Base-by-base conservation (phyloP, 2,329 filamentous ascomycete genomes). In the Pyrenochaeta sp. region DNA sequence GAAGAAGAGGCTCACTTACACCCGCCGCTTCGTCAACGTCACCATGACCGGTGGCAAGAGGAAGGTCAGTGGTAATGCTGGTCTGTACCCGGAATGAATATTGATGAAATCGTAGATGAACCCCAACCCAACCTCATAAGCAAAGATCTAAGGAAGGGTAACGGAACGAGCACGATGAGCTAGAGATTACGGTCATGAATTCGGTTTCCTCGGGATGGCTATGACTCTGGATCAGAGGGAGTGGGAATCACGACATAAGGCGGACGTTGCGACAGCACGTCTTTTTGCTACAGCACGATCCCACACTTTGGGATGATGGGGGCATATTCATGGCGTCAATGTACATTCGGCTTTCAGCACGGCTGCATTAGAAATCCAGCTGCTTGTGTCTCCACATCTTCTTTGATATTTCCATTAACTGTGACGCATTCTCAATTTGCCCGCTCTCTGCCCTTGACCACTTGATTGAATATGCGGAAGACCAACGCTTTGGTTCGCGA, bases 1-100 rank as follows among this genome's bases (percentile, higher is more conserved):
- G 68, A 90, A 94, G 82, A 97, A 97, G 91, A 86, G 93, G 73
- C 86, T 95, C 76, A 86, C 85, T 77, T 96, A 96, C 86, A 96
- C 90, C 69, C 89, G 93, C 77, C 91, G 93, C 72, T 97, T 97
- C 83, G 92, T 97, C 68, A 96, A 97, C 81, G 91, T 97, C 74
- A 94, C 90, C 72, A 84, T 96, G 80, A 95, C 92, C 63, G 92
- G 91, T 78, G 93, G 93, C 81, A 97, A 97, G 92, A 85, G 93
- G 79, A 96, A 96, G 90, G 90, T 94, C 77, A 73, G 80, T 61
- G 35, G 62, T 67, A n/a, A n/a, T n/a, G n/a, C n/a, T n/a, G n/a
- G n/a, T n/a, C n/a, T n/a, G n/a, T n/a, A n/a, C n/a, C n/a, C n/a
- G n/a, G n/a, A n/a, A n/a, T n/a, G n/a, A n/a, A 40, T 40, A 40